A percentile compares a stretch with the other conserved stretches of the same genome.
phyloP scores from a whole-genome alignment of 805 yeast species.

The Zygotorulaspora sp. region DNA sequence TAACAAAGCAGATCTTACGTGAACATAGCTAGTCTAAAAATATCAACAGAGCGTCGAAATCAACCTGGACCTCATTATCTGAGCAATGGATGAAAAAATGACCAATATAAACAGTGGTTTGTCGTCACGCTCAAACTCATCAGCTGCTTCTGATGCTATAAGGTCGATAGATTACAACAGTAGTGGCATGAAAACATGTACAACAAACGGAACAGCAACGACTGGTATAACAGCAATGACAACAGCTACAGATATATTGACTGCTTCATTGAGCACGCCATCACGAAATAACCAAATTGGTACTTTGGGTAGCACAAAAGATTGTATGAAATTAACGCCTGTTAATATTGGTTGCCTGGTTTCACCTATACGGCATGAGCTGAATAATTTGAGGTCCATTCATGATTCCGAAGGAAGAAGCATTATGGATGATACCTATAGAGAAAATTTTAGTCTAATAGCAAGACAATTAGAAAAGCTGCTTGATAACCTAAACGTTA shows the following conservation, averaged over 20 bases:
- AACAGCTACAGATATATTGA: constrained; percentile 4
- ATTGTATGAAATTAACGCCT: constrained; percentile 31
- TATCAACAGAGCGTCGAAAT: background rate
- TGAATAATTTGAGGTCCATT: constrained; percentile 1
- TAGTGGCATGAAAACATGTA: background rate
- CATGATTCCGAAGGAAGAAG: constrained; percentile 2
- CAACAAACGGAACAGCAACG: constrained; percentile 5
- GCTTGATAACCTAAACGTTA: constrained; percentile 41
- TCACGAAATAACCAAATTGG: constrained; percentile 4
- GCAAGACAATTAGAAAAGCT: constrained; percentile 32
- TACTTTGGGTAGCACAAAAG: constrained; percentile 12
- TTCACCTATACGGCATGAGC: constrained; percentile 14
- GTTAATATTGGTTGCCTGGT: constrained; percentile 18
- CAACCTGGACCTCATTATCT: background rate
- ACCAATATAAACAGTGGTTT: constrained; percentile 2
- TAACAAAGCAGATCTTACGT: too few species aligned
- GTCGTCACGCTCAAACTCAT: constrained; percentile 7
- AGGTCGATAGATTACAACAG: constrained; percentile 6
- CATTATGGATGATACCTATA: constrained; percentile 18
- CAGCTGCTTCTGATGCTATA: constrained; percentile 8
- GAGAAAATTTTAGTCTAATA: constrained; percentile 32
- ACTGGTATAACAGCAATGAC: constrained; percentile 3
- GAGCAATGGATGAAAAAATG: background rate
- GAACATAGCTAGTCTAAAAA: too few species aligned
- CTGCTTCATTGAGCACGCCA: constrained; percentile 4